Conservation (phyloP, 768 basidiomycete species). For the Mycena chlorophos region DNA sequence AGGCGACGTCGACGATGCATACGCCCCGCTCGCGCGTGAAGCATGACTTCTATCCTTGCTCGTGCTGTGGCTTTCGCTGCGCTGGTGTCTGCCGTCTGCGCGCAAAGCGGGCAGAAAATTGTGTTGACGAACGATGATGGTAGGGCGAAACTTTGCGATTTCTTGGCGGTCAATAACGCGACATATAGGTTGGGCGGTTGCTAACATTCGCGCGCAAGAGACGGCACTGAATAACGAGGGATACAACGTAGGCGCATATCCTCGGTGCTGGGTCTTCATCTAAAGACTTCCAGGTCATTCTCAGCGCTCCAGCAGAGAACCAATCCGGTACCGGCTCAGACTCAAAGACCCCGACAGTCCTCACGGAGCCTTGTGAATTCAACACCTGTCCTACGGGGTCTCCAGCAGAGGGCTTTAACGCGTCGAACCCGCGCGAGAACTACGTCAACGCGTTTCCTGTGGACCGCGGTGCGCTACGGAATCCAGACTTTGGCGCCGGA, state of each 20-base stretch:
- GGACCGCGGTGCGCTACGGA: constrained; percentile 38
- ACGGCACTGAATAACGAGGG: constrained; percentile 39
- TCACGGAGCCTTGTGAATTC: constrained; percentile 45
- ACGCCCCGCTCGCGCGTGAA: neutral
- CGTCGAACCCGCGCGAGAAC: constrained; percentile 36
- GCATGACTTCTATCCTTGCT: neutral
- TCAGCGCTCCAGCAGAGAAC: constrained; percentile 49
- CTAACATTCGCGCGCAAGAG: constrained; percentile 44
- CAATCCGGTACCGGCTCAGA: constrained; percentile 48
- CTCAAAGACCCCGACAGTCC: constrained; percentile 34
- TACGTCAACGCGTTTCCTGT: constrained; percentile 38
- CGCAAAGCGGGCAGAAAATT: constrained; percentile 23
- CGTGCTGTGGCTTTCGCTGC: neutral
- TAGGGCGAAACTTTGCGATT: neutral
- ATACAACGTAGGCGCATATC: constrained; percentile 33
- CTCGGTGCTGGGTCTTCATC: neutral
- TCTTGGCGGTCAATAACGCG: neutral
- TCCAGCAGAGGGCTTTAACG: constrained; percentile 43
- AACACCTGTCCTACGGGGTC: constrained; percentile 47
- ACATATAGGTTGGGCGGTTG: constrained; percentile 41
- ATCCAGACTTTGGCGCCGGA: constrained; percentile 47
- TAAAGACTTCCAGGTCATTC: constrained; percentile 36
- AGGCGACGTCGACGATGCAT: neutral
- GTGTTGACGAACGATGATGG: constrained; percentile 40
- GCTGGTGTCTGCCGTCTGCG: constrained; percentile 2